These are phyloP conservation scores for Grosmannia huntii DNA, from an alignment of 2,329 filamentous ascomycete genomes.

Conservation along the genomic window DNA sequence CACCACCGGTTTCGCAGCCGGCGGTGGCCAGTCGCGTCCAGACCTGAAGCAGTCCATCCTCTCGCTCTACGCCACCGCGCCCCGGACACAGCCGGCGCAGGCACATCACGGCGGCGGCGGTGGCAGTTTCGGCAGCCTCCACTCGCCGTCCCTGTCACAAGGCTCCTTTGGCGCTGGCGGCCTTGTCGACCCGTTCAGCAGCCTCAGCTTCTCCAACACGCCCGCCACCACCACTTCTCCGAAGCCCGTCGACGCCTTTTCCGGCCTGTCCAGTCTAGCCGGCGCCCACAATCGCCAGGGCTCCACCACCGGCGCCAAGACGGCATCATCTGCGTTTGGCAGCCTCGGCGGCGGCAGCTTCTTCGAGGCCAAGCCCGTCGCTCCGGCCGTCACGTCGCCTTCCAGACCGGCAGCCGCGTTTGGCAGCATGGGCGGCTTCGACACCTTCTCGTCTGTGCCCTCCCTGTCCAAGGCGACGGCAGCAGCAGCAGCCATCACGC, in stretches of 20 bases:
- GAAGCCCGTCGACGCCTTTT: constrained; percentile 12
- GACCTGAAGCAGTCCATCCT: constrained; percentile 96
- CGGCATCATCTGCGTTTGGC: constrained; percentile 30
- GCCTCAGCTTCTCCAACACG: constrained; percentile 29
- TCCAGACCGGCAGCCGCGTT: constrained; percentile 22
- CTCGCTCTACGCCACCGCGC: constrained; percentile 78
- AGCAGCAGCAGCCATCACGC: constrained; percentile 5
- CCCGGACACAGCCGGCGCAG: constrained; percentile 53
- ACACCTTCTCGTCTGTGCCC: constrained; percentile 12
- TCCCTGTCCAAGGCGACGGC: constrained; percentile 12
- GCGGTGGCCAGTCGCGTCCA: constrained; percentile 58
- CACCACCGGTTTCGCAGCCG: constrained; percentile 49
- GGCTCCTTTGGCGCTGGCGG: constrained; percentile 9
- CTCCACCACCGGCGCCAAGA: constrained; percentile 6
- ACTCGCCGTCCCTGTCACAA: constrained; percentile 32
- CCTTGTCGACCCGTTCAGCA: constrained; percentile 19
- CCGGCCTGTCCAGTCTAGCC: constrained; percentile 9
- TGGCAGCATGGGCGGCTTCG: constrained; percentile 42
- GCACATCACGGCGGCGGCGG: constrained; percentile 42
- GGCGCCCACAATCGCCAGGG: constrained; percentile 18
- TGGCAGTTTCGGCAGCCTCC: constrained; percentile 56
- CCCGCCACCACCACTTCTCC: constrained; percentile 18
- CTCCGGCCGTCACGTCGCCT: background rate
- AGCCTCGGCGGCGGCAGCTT: constrained; percentile 63
- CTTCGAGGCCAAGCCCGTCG: constrained; percentile 63